phyloP scores from a whole-genome alignment of 2,329 filamentous ascomycete genomes.

The Colletotrichum godetiae region DNA sequence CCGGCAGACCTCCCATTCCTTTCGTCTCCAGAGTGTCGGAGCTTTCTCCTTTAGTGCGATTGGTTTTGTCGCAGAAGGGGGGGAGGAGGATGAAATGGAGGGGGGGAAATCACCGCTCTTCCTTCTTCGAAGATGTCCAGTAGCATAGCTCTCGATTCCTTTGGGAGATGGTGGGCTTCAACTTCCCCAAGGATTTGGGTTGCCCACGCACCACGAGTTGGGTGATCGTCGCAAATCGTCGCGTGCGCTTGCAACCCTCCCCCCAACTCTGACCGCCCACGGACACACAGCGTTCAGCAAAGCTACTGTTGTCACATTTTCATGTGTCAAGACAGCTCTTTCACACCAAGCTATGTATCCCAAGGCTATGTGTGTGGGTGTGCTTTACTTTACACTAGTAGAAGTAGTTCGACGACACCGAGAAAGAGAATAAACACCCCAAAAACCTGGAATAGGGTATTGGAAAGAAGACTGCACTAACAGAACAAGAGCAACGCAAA shows the following conservation, averaged over 20 bases:
- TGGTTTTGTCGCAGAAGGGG: background rate
- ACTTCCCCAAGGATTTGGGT: too few relatives aligned
- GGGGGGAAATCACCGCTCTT: background rate
- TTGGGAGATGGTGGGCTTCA: background rate
- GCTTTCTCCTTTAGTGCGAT: background rate
- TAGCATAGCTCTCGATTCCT: background rate
- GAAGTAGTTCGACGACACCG: background rate
- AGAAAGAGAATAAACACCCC: background rate
- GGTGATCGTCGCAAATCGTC: background rate
- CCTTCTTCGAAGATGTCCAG: background rate
- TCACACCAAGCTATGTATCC: background rate
- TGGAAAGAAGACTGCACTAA: background rate
- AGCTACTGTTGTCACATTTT: background rate
- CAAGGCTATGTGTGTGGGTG: background rate
- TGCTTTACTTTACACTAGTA: background rate
- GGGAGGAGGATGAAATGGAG: background rate
- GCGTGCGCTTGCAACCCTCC: background rate
- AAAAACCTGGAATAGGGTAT: background rate
- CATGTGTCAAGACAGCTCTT: background rate
- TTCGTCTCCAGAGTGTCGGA: constrained; percentile 4
- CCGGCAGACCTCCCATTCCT: background rate
- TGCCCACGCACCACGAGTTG: background rate
- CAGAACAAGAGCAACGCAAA: background rate
- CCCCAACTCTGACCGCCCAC: background rate
- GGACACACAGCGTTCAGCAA: background rate